Evolutionary conservation across 768 basidiomycete species (phyloP), one percentile per base, ranked within the genome.

Genomic region (Tephrocybe rancida): DNA sequence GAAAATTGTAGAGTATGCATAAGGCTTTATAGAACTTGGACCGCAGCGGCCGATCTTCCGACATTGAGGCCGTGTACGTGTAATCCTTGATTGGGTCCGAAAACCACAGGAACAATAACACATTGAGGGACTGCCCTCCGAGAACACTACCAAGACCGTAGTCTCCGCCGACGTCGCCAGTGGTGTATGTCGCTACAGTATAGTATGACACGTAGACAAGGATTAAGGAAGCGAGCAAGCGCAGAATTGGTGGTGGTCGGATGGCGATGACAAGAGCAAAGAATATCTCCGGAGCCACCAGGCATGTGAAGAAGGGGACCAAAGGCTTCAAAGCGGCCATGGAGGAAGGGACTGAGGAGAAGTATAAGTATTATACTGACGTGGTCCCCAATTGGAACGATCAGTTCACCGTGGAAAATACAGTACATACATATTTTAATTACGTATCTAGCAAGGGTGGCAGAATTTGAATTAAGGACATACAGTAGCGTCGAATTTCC

Each of bases 61-160:
- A 3, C 45, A 46, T 14, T n/a, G 35, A n/a, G 18, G 43, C 37
- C 3, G 30, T 26, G 27, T 48, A 54, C n/a, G 10, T 48, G 41
- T 48, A 54, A 16, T 54, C 52, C 46, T 44, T 37, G 38, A 54
- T 48, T 19, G 52, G 52, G n/a, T 54, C 24, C 11, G 25, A 26
- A 24, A 29, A 43, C 46, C 52, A 54, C 22, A 54, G 25, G n/a
- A 54, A 46, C 30, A 44, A 11, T 18, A 54, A 16, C 25, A 44
- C 52, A 21, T 16, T 43, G 14, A 54, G 37, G 11, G 46, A 25
- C 34, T 48, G 45, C 4, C 19, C 10, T 19, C 46, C 53, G 29
- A 54, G 25, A 9, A 32, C 47, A n/a, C 46, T 18, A 11, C 53
- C 53, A n/a, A 54, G 3, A 25, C 41, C 41, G 29, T 24, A 54